Evolutionary conservation across 1,284 basidiomycete species (phyloP), one percentile per base, ranked within the genome.

Genomic region (Flammula alnicola): DNA sequence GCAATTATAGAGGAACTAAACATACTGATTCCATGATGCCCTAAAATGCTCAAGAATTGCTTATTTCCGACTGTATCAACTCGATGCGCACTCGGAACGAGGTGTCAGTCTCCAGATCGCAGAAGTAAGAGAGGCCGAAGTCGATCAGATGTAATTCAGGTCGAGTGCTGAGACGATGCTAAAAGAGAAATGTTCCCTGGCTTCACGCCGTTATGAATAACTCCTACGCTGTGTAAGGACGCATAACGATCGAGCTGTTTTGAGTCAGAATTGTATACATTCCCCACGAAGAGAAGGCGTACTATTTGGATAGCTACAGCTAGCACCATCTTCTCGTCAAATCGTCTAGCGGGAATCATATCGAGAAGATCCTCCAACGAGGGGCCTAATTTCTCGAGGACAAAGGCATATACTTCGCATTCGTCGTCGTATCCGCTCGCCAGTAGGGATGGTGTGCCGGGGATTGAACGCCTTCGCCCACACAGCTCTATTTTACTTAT

Each of bases 151-250:
- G 56, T 6, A 68, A 52, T 31, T 42, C 47, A 7, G n/a, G 37
- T 26, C 43, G 47, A 9, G 40, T 22, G 14, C 14, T 43, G n/a
- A 11, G 12, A 0, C 3, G 44, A 20, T 1, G 29, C 11, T 22
- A 52, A 42, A 40, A 67, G 47, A 39, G 64, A 68, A 22, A 68
- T 64, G 44, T 68, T 67, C 4, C 39, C 64, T 0, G 66, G 65
- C 38, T 68, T 68, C 5, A 63, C 54, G 3, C 66, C 66, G 37
- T 62, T 66, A 51, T 67, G 62, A 17, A 66, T 54, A 14, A 66
- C 49, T 3, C 62, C 60, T n/a, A 51, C 48, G 0, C 52, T 40
- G 38, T 68, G 65, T 1, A 68, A 54, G 4, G 55, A 40, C 11
- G 45, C 55, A 26, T 62, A 66, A 1, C 63, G 52, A 23, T 63